A percentile compares a stretch with the other conserved stretches of the same genome.
These are phyloP conservation scores for Annulohypoxylon truncatum DNA, from an alignment of 2,329 filamentous ascomycete species.

Conservation along the genomic window DNA sequence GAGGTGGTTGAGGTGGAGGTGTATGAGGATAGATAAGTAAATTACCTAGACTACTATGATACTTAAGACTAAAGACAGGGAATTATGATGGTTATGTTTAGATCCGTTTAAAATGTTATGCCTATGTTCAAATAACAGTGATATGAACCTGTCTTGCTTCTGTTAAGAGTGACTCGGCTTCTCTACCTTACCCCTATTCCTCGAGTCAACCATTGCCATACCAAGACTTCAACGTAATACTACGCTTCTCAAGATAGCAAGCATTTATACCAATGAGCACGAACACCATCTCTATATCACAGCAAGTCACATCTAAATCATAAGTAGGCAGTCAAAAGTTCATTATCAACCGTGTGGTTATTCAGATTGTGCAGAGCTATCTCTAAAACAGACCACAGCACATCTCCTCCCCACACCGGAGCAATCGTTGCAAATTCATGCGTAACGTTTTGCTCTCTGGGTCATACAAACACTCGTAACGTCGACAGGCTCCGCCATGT, in stretches of 20 bases:
- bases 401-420: not conserved
- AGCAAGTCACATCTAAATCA: not conserved
- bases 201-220: not conserved
- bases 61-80: too few relatives aligned
- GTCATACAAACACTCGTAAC: not conserved
- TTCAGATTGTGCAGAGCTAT: not conserved
- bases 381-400: not conserved
- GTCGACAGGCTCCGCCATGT: not conserved
- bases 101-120: not conserved
- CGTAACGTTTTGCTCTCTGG: too few relatives aligned
- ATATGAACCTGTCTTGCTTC: not conserved
- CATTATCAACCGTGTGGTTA: not conserved
- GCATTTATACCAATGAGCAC: not conserved
- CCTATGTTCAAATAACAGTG: not conserved
- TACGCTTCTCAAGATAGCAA: not conserved
- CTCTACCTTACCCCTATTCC: not conserved
- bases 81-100: not conserved
- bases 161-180: not conserved
- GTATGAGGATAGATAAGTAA: conserved; percentile 18
- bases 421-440: not conserved
- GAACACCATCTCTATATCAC: not conserved
- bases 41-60: too few relatives aligned
- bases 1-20: conserved; percentile 17
- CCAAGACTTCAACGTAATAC: not conserved
- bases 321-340: not conserved